Base-by-base conservation (phyloP, 2,329 filamentous ascomycete genomes). In the Colletotrichum melonis region DNA sequence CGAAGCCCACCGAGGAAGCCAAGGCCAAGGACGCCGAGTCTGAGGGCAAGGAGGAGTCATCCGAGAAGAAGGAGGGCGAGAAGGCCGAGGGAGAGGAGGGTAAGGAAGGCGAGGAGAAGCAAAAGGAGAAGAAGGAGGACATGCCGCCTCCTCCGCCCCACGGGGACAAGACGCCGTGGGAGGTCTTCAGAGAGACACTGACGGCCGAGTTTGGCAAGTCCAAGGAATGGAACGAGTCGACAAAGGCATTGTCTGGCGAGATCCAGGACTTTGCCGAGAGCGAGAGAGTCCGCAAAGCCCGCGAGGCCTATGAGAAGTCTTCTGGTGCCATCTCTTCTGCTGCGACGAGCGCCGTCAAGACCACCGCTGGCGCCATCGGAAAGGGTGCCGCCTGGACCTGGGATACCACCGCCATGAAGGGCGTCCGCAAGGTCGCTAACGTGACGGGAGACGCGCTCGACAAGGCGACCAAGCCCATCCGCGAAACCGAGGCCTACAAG, bases 201-300 rank as follows among this genome's bases (percentile, higher is more conserved):
- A 91, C 94, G 82, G 89, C 88, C 70, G 97, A 99, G 84, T 97
- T 99, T 85, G 95, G 98, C 83, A 94, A 95, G 65, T 98, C 95
- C 19, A 98, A 98, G 81, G 97, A 99, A 83, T 99, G 97, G 97
- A 98, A 99, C 80, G 97, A 99, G 81, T 97, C 95, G 56, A 99
- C 96, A 55, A 98, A 99, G 86, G 94, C 97, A 76, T 90, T 99
- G 55, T 94, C 94, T 22, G 94, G 94, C 62, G 94, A 93, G 6
- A 95, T 96, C 22, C 93, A 98, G 80, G 92, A 98, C 79, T 97
- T 99, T 80, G 92, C 92, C 38, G 96, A 98, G 85, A 98, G 95
- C 80, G 95, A 98, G 80, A 94, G 93, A 22, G 94, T 99, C 19
- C 93, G 95, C 80, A 91, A 92, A 78, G 97, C 96, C 35, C 91